Evolutionary conservation across 2,329 filamentous ascomycete genomes (phyloP), one percentile per base, ranked within the genome.

Genomic region (Balansia obtecta): DNA sequence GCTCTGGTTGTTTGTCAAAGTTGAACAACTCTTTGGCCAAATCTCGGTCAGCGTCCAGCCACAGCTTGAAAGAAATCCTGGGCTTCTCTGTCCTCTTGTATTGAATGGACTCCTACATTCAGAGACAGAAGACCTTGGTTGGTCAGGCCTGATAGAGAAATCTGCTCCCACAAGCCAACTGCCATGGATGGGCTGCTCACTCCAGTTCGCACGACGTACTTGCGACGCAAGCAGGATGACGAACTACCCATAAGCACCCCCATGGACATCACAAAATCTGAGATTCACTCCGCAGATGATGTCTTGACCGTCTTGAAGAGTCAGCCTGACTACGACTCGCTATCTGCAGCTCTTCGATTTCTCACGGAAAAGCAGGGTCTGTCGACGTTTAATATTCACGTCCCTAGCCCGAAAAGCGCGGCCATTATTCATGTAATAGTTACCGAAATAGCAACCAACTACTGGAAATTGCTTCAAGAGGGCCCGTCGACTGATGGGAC

Each of bases 351-450:
- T 5, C 64, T 89, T 39, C 63, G 63, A 12, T 82, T 76, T 55
- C 67, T 88, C 4, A 58, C 64, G 16, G 45, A 56, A 37, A 44
- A 54, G n/a, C 47, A 52, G 42, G 45, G 43, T 1, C 39, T 58
- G 2, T 53, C 54, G 15, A 42, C 50, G 6, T 64, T 66, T 48
- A 54, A 52, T 15, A 51, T 67, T 10, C 59, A 59, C 10, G 49
- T 52, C 2, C 83, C 88, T 3, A 77, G 77, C 33, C 82, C 90
- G 1, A 69, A 80, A 53, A 79, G 82, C 51, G 82, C 88, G 18
- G 86, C 89, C 58, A 79, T 96, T 33, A 72, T 91, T 48, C 83
- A 89, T 60, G 70, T 79, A 3, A 69, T 98, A 37, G 80, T 94
- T 52, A 82, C 77, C 15, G 79, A 82, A 33, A 89, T 86, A 27